Base-by-base conservation (phyloP, 768 basidiomycete genomes). In the Saitozyma sp. region DNA sequence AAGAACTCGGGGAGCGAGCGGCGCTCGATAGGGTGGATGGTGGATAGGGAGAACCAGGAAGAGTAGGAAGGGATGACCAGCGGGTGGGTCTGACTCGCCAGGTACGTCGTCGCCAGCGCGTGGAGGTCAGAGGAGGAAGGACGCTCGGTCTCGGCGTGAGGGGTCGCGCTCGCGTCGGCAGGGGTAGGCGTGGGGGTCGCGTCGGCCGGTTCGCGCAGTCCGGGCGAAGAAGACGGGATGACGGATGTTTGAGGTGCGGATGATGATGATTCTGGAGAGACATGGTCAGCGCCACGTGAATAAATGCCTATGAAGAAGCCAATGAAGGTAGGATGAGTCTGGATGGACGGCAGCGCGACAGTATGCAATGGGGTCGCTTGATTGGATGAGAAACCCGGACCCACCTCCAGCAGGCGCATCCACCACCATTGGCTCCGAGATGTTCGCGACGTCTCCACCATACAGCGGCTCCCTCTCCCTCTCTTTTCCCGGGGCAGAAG, bases 1-100 rank as follows among this genome's bases (percentile, higher is more conserved):
- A 99, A 99, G 84, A 98, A 99, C 80, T 99, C 96, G 41, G 96
- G 96, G 38, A 99, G 83, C 0, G 92, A 90, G 67, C 91, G 87
- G 51, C 88, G 86, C 80, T 99, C 96, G 64, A 98, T 89, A 9
- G 90, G 86, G 73, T 96, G 91, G 59, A 99, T 89, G 77, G 89
- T 87, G 59, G 89, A 86, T 87, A 98, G 92, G 80, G 92, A 89
- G 82, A 98, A 99, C 96, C 96, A 98, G 16, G 92, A 90, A 8
- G 93, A 88, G 78, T 98, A 98, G 29, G 92, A 95, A 8, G 96
- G 96, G 55, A 99, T 90, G 75, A 99, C 87, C 76, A 99, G 87
- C 70, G 95, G 91, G 81, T 98, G 95, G 1, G 92, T 95, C 80
- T 99, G 96, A 0, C 92, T 90, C 0, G 94, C 93, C 50, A 99